Evolutionary conservation across 78 protist species (phyloP), one percentile per base, ranked within the genome.

Genomic region (Polysphondylium violaceum): DNA sequence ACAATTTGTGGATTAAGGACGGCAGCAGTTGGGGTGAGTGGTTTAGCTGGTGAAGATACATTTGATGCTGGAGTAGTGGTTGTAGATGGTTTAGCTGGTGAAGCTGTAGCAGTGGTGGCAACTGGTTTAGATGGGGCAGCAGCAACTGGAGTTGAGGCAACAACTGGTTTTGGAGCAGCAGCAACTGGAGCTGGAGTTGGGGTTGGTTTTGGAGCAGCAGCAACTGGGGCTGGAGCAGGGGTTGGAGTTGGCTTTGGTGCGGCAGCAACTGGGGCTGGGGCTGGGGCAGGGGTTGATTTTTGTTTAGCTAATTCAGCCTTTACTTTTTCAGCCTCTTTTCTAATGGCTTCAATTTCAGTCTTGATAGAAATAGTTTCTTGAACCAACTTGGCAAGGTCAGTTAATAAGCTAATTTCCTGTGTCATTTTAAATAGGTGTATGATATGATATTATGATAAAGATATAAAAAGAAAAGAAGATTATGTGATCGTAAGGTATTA

Each of bases 341-440:
- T 81, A 50, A 81, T 67, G 7, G 74, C 41, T 19, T 81, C 90
- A 17, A 81, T 41, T 31, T 81, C 90, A 31, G 67, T 81, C 41
- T 73, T 81, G 29, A 81, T 81, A 17, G 60, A 47, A 25, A 56
- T 44, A 1, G 90, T 59, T 58, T 81, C 90, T 35, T 81, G 74
- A 21, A 41, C 53, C 38, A 81, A 69, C 27, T 17, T 58, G 23
- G 90, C 90, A 43, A 69, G 59, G 19, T 19, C 27, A 38, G 25
- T 19, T 21, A 69, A 36, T 14, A 29, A 25, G 36, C 50, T 21
- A 51, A 69, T 56, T 79, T 81, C 76, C 76, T 69, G 61, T 67
- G 41, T 35, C 58, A 47, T 71, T 71, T 27, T 47, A 60, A 56
- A 56, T n/a, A n/a, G n/a, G n/a, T n/a, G n/a, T n/a, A n/a, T n/a